These are phyloP conservation scores for Penicillium brevicompactum DNA, from an alignment of 2,329 filamentous ascomycete genomes.

Conservation along the genomic window DNA sequence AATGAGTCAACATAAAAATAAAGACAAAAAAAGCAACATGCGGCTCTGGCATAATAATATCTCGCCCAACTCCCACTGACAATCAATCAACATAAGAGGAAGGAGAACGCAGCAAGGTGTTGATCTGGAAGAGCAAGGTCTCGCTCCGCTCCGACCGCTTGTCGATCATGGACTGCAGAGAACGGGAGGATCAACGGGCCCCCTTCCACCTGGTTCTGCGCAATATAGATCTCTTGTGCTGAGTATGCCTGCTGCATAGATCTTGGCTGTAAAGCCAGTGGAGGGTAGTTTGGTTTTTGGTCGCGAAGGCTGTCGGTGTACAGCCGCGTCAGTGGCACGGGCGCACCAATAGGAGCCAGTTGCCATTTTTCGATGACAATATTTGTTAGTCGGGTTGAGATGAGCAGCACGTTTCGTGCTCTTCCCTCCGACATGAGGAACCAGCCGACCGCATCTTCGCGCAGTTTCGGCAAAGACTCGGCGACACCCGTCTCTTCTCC, in stretches of 20 bases:
- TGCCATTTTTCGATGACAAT: constrained; percentile 3
- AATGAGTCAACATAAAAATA: no score
- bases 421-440: constrained; percentile 3
- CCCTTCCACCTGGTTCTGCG: no score
- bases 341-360: neutral
- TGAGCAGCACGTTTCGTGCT: constrained; percentile 4
- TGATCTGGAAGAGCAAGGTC: no score
- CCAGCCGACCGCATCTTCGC: constrained; percentile 5
- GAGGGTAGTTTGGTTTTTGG: neutral
- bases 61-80: no score
- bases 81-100: no score
- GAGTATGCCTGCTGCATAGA: neutral
- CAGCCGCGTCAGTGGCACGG: neutral
- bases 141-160: no score
- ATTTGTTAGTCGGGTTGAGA: neutral
- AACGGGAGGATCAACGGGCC: no score
- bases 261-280: neutral
- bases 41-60: no score
- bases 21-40: no score
- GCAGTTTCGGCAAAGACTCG: constrained; percentile 3
- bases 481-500: constrained; percentile 7
- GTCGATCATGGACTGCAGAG: no score
- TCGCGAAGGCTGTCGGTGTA: neutral
- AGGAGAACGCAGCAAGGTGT: no score
- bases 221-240: no score